These are phyloP conservation scores for Blastobotrys ciferrii DNA, from an alignment of 1,139 yeast species.

Conservation along the genomic window DNA sequence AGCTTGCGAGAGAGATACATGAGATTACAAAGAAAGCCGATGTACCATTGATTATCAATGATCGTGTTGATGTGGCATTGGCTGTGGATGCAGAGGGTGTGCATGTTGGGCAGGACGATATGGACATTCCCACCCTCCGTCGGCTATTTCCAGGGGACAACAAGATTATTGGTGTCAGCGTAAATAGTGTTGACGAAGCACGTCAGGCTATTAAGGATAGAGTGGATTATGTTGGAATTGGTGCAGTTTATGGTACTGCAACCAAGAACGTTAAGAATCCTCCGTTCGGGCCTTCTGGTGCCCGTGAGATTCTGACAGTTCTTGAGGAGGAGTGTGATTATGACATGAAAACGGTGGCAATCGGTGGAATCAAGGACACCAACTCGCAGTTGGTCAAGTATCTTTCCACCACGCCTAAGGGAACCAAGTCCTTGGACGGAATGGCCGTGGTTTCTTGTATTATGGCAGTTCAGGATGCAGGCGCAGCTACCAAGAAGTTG, in stretches of 20 bases:
- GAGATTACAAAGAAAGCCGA: conserved; percentile 54
- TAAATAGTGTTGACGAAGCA: conserved; percentile 59
- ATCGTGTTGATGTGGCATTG: conserved; percentile 83
- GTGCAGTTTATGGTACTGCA: conserved; percentile 71
- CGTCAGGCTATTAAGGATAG: conserved; percentile 52
- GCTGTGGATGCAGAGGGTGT: conserved; percentile 91
- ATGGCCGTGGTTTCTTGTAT: conserved; percentile 85
- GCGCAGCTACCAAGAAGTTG: conserved; percentile 47
- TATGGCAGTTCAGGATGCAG: conserved; percentile 67
- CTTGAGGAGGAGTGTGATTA: conserved; percentile 40
- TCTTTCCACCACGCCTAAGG: conserved; percentile 46
- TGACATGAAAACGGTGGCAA: conserved; percentile 60
- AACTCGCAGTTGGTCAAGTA: conserved; percentile 59
- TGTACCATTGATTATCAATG: conserved; percentile 83
- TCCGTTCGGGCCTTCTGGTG: conserved; percentile 68
- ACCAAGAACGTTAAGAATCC: conserved; percentile 61
- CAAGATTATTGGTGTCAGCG: conserved; percentile 80
- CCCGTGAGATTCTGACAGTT: conserved; percentile 51
- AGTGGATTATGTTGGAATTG: conserved; percentile 85
- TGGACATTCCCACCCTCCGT: conserved; percentile 61
- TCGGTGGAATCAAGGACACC: conserved; percentile 77
- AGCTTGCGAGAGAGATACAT: conserved; percentile 60
- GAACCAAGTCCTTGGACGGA: conserved; percentile 58
- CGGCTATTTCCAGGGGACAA: conserved; percentile 59
- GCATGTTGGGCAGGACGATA: conserved; percentile 93